phyloP scores from a whole-genome alignment of 345 rosid genomes.

The Bretschneidera sinensis region DNA sequence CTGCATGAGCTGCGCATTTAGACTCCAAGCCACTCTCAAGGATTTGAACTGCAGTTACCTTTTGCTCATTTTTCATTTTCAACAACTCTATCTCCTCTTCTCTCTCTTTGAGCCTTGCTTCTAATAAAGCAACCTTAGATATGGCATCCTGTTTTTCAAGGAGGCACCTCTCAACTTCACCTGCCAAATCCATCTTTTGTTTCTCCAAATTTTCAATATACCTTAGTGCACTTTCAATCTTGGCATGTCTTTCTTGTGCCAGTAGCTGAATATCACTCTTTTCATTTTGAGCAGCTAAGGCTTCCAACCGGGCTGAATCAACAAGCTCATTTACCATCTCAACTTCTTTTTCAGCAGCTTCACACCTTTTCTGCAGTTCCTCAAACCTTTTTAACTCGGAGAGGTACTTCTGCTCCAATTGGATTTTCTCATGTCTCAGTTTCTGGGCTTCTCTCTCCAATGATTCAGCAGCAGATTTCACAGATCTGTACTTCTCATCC shows the following conservation, averaged over 20 bases:
- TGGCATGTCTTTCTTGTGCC: slow-evolving; percentile 24
- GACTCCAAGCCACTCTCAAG: slow-evolving; percentile 2
- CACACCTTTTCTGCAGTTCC: slow-evolving; percentile 20
- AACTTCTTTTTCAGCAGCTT: slow-evolving; percentile 21
- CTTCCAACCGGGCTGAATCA: slow-evolving; percentile 27
- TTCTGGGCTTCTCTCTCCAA: slow-evolving; percentile 24
- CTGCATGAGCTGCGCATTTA: not conserved
- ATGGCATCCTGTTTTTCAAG: not conserved
- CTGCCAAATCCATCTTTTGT: slow-evolving; percentile 18
- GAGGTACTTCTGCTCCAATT: slow-evolving; percentile 29
- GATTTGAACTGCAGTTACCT: not conserved
- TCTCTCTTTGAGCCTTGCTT: slow-evolving; percentile 18
- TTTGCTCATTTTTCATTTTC: slow-evolving; percentile 16
- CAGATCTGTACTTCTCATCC: slow-evolving; percentile 23
- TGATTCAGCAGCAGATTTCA: slow-evolving; percentile 21
- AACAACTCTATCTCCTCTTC: slow-evolving; percentile 16
- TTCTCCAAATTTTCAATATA: slow-evolving; percentile 22
- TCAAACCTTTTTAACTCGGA: slow-evolving; percentile 26
- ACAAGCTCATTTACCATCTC: slow-evolving; percentile 20
- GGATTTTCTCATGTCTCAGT: slow-evolving; percentile 24
- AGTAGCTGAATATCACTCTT: slow-evolving; percentile 25
- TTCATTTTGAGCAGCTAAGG: slow-evolving; percentile 19
- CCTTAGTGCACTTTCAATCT: slow-evolving; percentile 21
- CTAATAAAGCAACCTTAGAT: slow-evolving; percentile 15
- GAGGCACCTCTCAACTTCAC: slow-evolving; percentile 17